A percentile compares a stretch with the other conserved stretches of the same genome.
Conservation (phyloP, 2,329 filamentous ascomycete genomes). For the Fragosphaeria purpurea region DNA sequence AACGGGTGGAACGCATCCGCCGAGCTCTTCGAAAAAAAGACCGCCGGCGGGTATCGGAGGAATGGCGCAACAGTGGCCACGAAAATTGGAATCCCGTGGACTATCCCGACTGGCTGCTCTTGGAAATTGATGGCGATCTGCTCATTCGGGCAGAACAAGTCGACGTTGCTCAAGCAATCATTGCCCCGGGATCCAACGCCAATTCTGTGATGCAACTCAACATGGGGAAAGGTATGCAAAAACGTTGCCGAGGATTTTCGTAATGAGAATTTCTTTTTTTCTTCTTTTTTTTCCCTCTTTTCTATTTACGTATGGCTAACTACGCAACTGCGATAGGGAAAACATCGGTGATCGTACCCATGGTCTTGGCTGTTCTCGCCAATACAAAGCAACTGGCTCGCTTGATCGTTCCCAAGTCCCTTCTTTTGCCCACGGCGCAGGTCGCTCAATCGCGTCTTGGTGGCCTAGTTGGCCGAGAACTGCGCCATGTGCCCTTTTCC, state of each 20-base stretch:
- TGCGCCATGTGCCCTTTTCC: constrained; percentile 50
- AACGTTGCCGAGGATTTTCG: no score
- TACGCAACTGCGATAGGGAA: constrained; percentile 31
- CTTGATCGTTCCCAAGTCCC: constrained; percentile 45
- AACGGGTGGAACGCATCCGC: constrained; percentile 34
- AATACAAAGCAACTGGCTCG: constrained; percentile 37
- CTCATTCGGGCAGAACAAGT: constrained; percentile 53
- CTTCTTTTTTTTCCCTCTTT: no score
- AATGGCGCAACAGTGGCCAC: constrained; percentile 39
- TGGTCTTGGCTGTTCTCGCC: constrained; percentile 36
- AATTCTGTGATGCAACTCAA: constrained; percentile 58
- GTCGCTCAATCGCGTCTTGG: constrained; percentile 45
- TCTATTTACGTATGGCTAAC: no score
- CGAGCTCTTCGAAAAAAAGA: constrained; percentile 19
- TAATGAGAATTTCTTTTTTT: no score
- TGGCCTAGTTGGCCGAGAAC: constrained; percentile 39
- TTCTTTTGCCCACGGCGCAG: constrained; percentile 48
- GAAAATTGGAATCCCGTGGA: constrained; percentile 45
- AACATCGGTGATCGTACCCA: constrained; percentile 46
- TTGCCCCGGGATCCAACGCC: constrained; percentile 35
- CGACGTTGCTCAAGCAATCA: constrained; percentile 51
- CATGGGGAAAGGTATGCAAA: constrained; percentile 47
- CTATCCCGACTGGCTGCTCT: constrained; percentile 51
- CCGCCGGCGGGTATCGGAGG: constrained; percentile 26
- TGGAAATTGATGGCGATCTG: constrained; percentile 57